These are phyloP conservation scores for Drechslera avenae DNA, from an alignment of 2,329 filamentous ascomycete genomes.

Conservation along the genomic window DNA sequence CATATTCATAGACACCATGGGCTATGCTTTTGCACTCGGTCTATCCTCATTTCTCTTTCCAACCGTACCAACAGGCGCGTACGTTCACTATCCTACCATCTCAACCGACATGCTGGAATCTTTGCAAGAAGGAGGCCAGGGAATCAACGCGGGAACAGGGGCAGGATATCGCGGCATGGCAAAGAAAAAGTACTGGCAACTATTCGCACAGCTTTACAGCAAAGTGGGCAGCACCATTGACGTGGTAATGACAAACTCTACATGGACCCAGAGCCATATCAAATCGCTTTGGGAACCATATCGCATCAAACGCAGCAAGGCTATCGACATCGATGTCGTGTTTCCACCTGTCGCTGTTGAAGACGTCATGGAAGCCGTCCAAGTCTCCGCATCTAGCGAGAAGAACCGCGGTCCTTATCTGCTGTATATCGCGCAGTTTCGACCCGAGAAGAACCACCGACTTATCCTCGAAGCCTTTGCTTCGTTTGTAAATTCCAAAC, in stretches of 20 bases:
- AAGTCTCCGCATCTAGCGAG: slow-evolving; percentile 72
- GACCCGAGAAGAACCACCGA: slow-evolving; percentile 94
- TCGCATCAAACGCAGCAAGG: slow-evolving; percentile 50
- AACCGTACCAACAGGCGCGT: slow-evolving; percentile 81
- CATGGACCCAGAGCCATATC: slow-evolving; percentile 84
- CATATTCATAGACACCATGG: slow-evolving; percentile 97
- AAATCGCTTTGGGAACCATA: slow-evolving; percentile 73
- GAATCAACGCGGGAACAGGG: slow-evolving; percentile 84
- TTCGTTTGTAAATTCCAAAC: slow-evolving; percentile 62
- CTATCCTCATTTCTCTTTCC: slow-evolving; percentile 83
- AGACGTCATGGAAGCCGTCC: slow-evolving; percentile 76
- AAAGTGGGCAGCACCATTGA: slow-evolving; percentile 83
- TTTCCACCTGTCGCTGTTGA: slow-evolving; percentile 92
- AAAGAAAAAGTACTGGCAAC: slow-evolving; percentile 84
- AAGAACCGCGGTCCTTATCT: slow-evolving; percentile 71
- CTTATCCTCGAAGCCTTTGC: slow-evolving; percentile 86
- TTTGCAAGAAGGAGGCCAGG: slow-evolving; percentile 63
- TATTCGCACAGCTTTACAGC: slow-evolving; percentile 83
- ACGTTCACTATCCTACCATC: slow-evolving; percentile 98
- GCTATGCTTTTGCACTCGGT: slow-evolving; percentile 88
- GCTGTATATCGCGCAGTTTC: slow-evolving; percentile 95
- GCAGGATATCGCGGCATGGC: slow-evolving; percentile 69
- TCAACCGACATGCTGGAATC: slow-evolving; percentile 96
- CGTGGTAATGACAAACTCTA: slow-evolving; percentile 96
- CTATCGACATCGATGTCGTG: slow-evolving; percentile 71